Percentiles rank a stretch among this genome's conserved stretches.
These are phyloP conservation scores for Ganoderma boninense DNA, from an alignment of 1,284 basidiomycete species.

Conservation along the genomic window DNA sequence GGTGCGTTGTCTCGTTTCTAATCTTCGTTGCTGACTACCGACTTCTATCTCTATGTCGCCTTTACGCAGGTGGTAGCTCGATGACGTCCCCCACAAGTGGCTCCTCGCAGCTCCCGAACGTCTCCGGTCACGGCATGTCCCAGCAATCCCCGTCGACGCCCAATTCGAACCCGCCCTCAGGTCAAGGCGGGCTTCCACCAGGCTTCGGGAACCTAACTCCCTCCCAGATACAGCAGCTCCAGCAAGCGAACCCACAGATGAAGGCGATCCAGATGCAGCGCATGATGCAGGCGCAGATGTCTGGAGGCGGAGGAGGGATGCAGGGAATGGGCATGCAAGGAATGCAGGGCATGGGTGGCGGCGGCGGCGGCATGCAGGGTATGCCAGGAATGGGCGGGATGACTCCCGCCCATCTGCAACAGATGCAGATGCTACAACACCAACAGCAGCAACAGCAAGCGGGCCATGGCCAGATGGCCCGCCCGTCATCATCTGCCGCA, in stretches of 20 bases:
- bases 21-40: constrained; percentile 5
- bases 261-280: constrained; percentile 30
- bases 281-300: constrained; percentile 24
- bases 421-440: constrained; percentile 33
- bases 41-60: neutral
- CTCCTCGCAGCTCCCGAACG: constrained; percentile 27
- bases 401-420: constrained; percentile 30
- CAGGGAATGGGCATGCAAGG: constrained; percentile 13
- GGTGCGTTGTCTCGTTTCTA: constrained; percentile 21
- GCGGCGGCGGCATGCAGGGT: constrained; percentile 4
- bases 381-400: constrained; percentile 19
- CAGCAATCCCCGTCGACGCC: constrained; percentile 22
- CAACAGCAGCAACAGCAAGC: constrained; percentile 24
- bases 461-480: constrained; percentile 25
- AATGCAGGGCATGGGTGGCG: constrained; percentile 18
- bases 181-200: constrained; percentile 6
- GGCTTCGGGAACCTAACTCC: constrained; percentile 26
- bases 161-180: neutral
- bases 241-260: constrained; percentile 30
- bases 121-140: constrained; percentile 26
- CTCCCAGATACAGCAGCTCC: constrained; percentile 29
- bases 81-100: constrained; percentile 28
- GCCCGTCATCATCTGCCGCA: constrained; percentile 28
- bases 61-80: constrained; percentile 17
- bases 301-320: constrained; percentile 16